Evolutionary conservation across 169 alveolate genomes (phyloP), one percentile per base, ranked within the genome.

Genomic region (Blepharisma undulans): DNA sequence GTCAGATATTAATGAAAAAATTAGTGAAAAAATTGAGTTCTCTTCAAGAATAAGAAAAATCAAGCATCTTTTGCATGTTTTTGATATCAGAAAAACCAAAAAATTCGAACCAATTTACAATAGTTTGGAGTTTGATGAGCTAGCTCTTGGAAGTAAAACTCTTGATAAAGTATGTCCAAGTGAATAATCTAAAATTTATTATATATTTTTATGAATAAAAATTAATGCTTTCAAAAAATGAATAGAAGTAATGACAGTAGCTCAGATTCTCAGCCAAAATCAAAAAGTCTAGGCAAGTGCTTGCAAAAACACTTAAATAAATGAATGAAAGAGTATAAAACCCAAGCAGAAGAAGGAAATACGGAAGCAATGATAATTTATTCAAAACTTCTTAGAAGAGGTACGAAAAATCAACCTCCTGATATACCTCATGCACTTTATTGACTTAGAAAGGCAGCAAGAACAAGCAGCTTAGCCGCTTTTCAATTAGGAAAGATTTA

Each of bases 281-380:
- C 80, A 74, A 74, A 25, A 25, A 22, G 36, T 18, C 29, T 74
- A 29, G 80, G 33, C 27, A 29, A 74, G 16, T 74, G 80, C 80
- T 25, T 74, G 33, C 48, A 74, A 18, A 29, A 22, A 25, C 33
- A 29, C 80, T 74, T 74, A 74, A 29, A 74, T 25, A 74, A 74
- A 22, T 74, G 80, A 29, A 74, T 74, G 33, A 29, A 74, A 74
- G 80, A 74, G 12, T 74, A 74, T 29, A 74, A 29, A 74, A 29
- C 29, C 10, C 48, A 74, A 18, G 80, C 80, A 74, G 33, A 22
- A 25, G 36, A 29, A 25, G 80, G 80, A 22, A 74, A 29, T 25
- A 74, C 80, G 18, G 80, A 74, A 74, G 80, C 80, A 74, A 74
- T 74, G 30, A 25, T 79, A 79, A 79, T 79, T n/a, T 79, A 79